phyloP scores from a whole-genome alignment of 2,329 filamentous ascomycete genomes.

The Chaetomiaceae sp. region DNA sequence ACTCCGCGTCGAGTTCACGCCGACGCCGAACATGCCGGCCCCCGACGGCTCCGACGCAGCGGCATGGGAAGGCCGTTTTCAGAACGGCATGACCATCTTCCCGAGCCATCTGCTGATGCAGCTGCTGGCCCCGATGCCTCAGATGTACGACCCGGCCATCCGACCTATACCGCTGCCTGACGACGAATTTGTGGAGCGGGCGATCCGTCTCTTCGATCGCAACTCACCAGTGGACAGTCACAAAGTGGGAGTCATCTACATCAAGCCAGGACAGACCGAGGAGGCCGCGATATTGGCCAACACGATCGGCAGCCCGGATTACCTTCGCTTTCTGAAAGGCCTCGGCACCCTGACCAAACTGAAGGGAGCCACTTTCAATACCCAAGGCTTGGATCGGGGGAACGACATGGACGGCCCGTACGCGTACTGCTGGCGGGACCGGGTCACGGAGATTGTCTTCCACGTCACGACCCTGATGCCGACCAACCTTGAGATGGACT shows the following conservation, averaged over 20 bases:
- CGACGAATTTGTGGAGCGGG: conserved; percentile 63
- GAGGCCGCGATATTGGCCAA: conserved; percentile 86
- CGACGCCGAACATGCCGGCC: conserved; percentile 25
- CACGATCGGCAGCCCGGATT: conserved; percentile 77
- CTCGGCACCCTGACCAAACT: conserved; percentile 77
- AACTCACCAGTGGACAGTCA: conserved; percentile 89
- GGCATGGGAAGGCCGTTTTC: conserved; percentile 44
- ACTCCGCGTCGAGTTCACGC: conserved; percentile 53
- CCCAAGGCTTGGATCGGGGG: conserved; percentile 78
- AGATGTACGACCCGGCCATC: conserved; percentile 47
- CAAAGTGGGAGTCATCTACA: conserved; percentile 91
- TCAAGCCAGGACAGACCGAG: conserved; percentile 75
- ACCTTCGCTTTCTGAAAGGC: conserved; percentile 74
- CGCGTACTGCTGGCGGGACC: conserved; percentile 90
- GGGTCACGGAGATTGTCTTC: conserved; percentile 91
- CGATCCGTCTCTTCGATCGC: conserved; percentile 75
- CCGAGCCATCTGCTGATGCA: conserved; percentile 69
- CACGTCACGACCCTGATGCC: conserved; percentile 98
- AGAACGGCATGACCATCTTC: conserved; percentile 55
- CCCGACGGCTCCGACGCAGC: conserved; percentile 37
- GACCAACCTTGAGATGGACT: conserved; percentile 70
- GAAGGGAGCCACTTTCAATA: conserved; percentile 81
- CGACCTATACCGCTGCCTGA: conserved; percentile 71
- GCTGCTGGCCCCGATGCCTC: conserved; percentile 57
- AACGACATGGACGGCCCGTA: conserved; percentile 77